Base-by-base conservation (phyloP, 2,329 filamentous ascomycete genomes). In the Epichloe sylvatica region DNA sequence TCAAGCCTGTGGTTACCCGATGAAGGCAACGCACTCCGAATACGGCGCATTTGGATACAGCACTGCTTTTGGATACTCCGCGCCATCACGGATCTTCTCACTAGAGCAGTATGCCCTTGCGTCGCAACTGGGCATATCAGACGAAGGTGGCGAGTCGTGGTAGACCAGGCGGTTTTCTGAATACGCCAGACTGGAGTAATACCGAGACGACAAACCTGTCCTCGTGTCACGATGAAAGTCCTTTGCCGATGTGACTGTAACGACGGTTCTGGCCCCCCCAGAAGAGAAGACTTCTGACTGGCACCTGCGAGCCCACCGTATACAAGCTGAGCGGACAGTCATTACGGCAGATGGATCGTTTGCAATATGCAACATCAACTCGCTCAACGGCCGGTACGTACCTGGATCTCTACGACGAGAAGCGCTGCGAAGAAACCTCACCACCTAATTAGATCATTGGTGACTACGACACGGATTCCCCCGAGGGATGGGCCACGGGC, bases 11-110 rank as follows among this genome's bases (percentile, higher is more conserved):
- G 82, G 84, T 63, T 90, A 90, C 61, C 82, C 85, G 0, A 82
- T 90, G 71, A 86, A 86, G 64, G 84, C 83, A 49, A 86, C 84
- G 0, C 84, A 90, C 62, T 83, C 85, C 53, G 90, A 90, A 60
- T 90, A 90, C 63, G 85, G 85, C 44, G 77, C 79, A 52, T 89
- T 90, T 60, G 84, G 84, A 5, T 90, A 90, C 66, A 84, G 80
- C 59, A 81, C 82, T 47, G 77, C 82, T 0, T 90, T 86, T 62
- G 84, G 75, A 19, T 90, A 89, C 67, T 86, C 81, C 0, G 85
- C 89, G 0, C 84, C 85, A 0, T 85, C 84, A 0, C 85, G 86
- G 0, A 75, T 80, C 17, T 86, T 87, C 63, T 82, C 82, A 1
- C 75, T 90, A 50, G 45, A 46, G 15, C 35, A 46, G n/a, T 30